phyloP scores from a whole-genome alignment of 2,329 filamentous ascomycete genomes.

The Teratosphaeria nubilosa region DNA sequence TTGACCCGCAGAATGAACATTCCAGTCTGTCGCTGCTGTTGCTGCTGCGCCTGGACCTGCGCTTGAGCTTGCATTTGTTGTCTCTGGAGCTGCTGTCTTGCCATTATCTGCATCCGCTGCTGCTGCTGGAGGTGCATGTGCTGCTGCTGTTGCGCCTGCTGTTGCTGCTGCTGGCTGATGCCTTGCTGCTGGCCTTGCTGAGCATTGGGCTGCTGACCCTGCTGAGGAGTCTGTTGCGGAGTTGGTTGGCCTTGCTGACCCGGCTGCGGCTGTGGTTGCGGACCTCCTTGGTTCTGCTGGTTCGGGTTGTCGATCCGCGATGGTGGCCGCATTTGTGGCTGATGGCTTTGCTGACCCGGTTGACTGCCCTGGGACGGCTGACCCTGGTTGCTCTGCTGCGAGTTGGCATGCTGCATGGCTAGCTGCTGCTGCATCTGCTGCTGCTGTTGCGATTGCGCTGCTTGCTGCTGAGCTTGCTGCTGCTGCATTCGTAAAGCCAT shows the following conservation, averaged over 20 bases:
- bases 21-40: conserved; percentile 14
- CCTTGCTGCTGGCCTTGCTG: conserved; percentile 24
- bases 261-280: conserved; percentile 26
- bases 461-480: conserved; percentile 28
- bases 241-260: conserved; percentile 22
- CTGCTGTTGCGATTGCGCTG: conserved; percentile 25
- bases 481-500: conserved; percentile 18
- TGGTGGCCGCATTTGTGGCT: conserved; percentile 31
- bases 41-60: conserved; percentile 24
- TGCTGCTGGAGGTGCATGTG: conserved; percentile 20
- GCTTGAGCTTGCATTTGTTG: conserved; percentile 18
- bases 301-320: conserved; percentile 27
- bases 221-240: conserved; percentile 16
- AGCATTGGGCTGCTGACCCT: neutral
- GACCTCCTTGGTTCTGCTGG: conserved; percentile 18
- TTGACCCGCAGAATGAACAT: conserved; percentile 43
- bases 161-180: conserved; percentile 23
- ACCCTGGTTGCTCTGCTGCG: conserved; percentile 40
- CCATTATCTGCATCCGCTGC: conserved; percentile 15
- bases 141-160: conserved; percentile 22
- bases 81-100: conserved; percentile 19
- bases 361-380: conserved; percentile 32
- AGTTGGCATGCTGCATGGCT: conserved; percentile 39
- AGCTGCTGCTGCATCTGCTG: conserved; percentile 32
- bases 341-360: conserved; percentile 27